These are phyloP conservation scores for Trichopus zeylanicus DNA, from an alignment of 116 monocot genomes.

Conservation along the genomic window DNA sequence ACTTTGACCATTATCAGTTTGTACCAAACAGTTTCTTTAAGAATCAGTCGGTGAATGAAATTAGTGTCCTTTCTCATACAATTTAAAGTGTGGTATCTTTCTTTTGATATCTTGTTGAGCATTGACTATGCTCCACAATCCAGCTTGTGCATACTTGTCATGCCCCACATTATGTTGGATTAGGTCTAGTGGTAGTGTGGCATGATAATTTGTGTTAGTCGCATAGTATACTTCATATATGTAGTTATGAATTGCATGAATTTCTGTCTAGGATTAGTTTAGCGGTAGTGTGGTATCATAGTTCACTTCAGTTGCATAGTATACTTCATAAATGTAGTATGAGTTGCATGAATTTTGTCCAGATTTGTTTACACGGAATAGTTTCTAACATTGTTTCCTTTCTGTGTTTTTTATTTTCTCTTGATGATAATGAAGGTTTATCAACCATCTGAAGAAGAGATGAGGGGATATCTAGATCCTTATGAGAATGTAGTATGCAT, in stretches of 20 bases:
- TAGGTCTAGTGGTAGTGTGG: too few relatives aligned
- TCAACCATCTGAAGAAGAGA: constrained; percentile 92
- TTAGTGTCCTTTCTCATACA: too few relatives aligned
- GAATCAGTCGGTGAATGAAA: too few relatives aligned
- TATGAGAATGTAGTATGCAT: constrained; percentile 88
- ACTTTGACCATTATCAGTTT: too few relatives aligned
- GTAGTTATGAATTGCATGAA: not conserved
- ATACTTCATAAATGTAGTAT: not conserved
- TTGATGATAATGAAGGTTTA: constrained; percentile 51
- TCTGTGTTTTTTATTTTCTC: not conserved
- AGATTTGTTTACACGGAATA: not conserved
- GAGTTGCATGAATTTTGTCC: not conserved
- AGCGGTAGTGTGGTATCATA: too few relatives aligned
- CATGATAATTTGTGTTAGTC: not conserved
- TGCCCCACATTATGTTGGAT: too few relatives aligned
- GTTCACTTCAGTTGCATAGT: not conserved
- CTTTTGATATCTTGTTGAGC: too few relatives aligned
- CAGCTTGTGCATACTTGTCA: too few relatives aligned
- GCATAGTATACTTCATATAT: not conserved
- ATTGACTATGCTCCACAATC: too few relatives aligned
- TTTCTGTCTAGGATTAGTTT: too few relatives aligned
- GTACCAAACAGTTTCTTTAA: too few relatives aligned
- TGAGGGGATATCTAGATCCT: constrained; percentile 67
- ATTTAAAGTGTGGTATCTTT: too few relatives aligned
- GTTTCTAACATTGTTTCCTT: not conserved